Percentiles rank a stretch among this genome's conserved stretches.
phyloP scores from a whole-genome alignment of 2,329 filamentous ascomycete species.

The Alternaria infectoria region DNA sequence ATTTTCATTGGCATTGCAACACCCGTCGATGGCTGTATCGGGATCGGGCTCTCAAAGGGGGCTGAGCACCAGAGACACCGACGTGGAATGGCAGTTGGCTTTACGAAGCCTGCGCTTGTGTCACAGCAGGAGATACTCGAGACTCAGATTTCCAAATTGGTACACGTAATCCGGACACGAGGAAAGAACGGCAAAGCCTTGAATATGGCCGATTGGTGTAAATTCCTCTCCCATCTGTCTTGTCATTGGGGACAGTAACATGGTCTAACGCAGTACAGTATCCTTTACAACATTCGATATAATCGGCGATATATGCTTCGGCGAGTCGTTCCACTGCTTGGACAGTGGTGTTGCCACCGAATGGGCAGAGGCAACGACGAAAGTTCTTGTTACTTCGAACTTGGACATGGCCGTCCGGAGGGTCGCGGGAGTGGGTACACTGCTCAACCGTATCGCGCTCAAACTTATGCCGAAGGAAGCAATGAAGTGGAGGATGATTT shows the following conservation, averaged over 20 bases:
- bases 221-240: neutral
- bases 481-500: neutral
- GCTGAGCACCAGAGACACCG: neutral
- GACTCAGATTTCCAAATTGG: neutral
- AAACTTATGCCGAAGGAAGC: neutral
- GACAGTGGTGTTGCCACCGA: neutral
- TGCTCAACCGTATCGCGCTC: neutral
- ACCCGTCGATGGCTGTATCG: neutral
- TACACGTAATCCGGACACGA: neutral
- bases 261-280: neutral
- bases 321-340: neutral
- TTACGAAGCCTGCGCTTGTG: neutral
- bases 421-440: neutral
- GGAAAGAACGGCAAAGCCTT: neutral
- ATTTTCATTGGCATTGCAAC: neutral
- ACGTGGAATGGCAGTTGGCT: neutral
- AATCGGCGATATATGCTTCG: constrained; percentile 1
- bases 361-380: neutral
- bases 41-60: neutral
- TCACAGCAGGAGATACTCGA: neutral
- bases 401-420: neutral
- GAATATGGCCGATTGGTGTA: neutral
- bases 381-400: neutral
- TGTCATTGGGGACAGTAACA: neutral
- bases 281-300: neutral